phyloP scores from a whole-genome alignment of 2,329 filamentous ascomycete genomes.

The Xylaria sp. region DNA sequence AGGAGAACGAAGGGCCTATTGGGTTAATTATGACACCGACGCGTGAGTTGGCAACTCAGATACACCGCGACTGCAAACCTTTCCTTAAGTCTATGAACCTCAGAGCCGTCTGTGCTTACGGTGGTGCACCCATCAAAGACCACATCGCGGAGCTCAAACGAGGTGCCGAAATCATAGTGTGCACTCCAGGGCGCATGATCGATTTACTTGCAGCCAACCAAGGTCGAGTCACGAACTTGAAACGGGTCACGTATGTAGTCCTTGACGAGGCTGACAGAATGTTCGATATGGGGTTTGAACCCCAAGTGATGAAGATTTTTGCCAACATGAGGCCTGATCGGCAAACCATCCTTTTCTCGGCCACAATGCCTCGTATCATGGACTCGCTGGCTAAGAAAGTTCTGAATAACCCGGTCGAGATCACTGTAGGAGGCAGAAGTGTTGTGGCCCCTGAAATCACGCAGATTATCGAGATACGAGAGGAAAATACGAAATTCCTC shows the following conservation, averaged over 20 bases:
- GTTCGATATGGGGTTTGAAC: constrained; percentile 99
- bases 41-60: constrained; percentile 87
- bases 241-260: constrained; percentile 86
- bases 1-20: constrained; percentile 80
- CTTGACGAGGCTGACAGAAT: constrained; percentile 97
- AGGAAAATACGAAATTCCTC: constrained; percentile 76
- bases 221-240: constrained; percentile 87
- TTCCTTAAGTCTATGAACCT: constrained; percentile 84
- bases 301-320: constrained; percentile 95
- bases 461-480: constrained; percentile 82
- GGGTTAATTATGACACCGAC: constrained; percentile 90
- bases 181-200: constrained; percentile 91
- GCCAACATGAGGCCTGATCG: constrained; percentile 85
- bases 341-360: constrained; percentile 93
- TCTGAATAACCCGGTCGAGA: constrained; percentile 78
- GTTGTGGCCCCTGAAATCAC: constrained; percentile 89
- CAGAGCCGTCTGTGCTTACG: constrained; percentile 86
- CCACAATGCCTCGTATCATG: constrained; percentile 92
- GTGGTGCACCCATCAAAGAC: constrained; percentile 91
- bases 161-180: constrained; percentile 90
- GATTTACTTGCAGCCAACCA: constrained; percentile 90
- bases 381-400: constrained; percentile 86
- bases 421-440: constrained; percentile 82
- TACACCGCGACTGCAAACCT: constrained; percentile 89
- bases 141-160: constrained; percentile 96